Evolutionary conservation across 257 asterid genomes (phyloP).

Genomic region (Fraxinus anomala): DNA sequence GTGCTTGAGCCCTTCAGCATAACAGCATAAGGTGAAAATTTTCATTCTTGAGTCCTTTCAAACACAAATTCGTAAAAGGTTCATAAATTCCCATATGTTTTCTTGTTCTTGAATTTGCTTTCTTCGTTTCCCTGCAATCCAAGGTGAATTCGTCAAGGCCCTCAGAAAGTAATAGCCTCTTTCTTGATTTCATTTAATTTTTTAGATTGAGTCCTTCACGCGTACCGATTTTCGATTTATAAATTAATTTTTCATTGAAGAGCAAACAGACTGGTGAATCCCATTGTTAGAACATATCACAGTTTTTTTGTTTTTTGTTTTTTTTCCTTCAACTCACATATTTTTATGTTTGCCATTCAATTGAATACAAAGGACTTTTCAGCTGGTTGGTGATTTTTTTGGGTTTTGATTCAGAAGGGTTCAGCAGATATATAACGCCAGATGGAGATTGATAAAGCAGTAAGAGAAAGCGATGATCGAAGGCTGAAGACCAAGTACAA

Average conservation of each 20-base stretch:
- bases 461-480: slow-evolving; percentile 67
- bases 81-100: neutral
- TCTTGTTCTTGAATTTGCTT: neutral
- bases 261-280: neutral
- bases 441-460: slow-evolving; percentile 89
- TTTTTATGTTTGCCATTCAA: neutral
- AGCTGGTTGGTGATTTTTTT: neutral
- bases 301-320: no score
- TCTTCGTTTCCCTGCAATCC: neutral
- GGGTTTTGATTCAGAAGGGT: neutral
- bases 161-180: neutral
- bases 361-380: neutral
- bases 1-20: slow-evolving; percentile 23
- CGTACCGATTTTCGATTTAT: neutral
- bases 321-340: neutral
- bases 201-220: neutral
- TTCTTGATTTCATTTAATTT: neutral
- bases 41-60: neutral
- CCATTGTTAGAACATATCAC: neutral
- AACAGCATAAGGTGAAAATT: neutral
- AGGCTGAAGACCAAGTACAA: slow-evolving; percentile 84
- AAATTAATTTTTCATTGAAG: neutral
- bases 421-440: slow-evolving; percentile 7
- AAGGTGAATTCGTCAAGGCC: neutral
- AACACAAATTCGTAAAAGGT: neutral